A percentile compares a stretch with the other conserved stretches of the same genome.
These are phyloP conservation scores for Triticum timopheevii DNA, from an alignment of 176 grass and related monocot genomes.

Conservation along the genomic window DNA sequence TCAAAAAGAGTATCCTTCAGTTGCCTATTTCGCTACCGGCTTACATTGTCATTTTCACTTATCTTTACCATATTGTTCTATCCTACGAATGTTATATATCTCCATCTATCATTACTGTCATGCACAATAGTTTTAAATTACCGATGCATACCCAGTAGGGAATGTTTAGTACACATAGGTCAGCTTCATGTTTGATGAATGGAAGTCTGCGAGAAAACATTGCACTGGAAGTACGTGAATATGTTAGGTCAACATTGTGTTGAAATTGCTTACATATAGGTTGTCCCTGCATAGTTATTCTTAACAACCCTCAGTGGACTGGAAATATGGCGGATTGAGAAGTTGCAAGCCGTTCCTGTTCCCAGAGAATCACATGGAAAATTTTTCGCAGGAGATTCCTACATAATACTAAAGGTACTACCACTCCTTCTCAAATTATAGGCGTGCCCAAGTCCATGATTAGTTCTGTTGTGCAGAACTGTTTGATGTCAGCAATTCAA, in stretches of 20 bases:
- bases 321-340: conserved; percentile 99
- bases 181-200: conserved; percentile 9
- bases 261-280: conserved; percentile 11
- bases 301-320: conserved; percentile 77
- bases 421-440: conserved; percentile 13
- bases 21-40: conserved; percentile 21
- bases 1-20: conserved; percentile 91
- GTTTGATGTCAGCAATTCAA: conserved; percentile 12
- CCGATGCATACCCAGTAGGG: neutral
- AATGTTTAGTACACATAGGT: neutral
- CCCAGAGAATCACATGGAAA: conserved; percentile 77
- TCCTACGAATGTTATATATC: conserved; percentile 1
- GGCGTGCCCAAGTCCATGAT: conserved; percentile 5
- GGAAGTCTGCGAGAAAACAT: conserved; percentile 5
- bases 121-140: neutral
- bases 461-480: neutral
- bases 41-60: conserved; percentile 25
- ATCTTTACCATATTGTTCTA: neutral
- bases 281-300: conserved; percentile 28
- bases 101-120: neutral
- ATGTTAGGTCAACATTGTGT: conserved; percentile 8
- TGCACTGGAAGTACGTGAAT: neutral
- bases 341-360: conserved; percentile 69
- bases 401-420: conserved; percentile 90
- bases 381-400: conserved; percentile 90